A percentile compares a stretch with the other conserved stretches of the same genome.
These are phyloP conservation scores for Candida labiduridarum DNA, from an alignment of 1,139 yeast genomes.

Conservation along the genomic window DNA sequence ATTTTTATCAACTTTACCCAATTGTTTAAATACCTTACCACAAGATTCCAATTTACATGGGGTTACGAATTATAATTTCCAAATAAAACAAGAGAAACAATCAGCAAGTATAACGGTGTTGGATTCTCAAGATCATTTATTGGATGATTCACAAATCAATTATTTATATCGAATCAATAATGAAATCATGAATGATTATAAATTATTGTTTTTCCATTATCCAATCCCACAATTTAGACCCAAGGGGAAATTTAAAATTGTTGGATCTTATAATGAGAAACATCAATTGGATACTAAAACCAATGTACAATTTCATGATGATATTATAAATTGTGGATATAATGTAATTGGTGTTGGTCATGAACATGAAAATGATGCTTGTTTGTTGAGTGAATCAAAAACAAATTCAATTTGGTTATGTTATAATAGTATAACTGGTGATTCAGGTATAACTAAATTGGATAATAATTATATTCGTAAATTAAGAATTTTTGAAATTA, in stretches of 20 bases:
- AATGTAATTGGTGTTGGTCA: constrained; percentile 54
- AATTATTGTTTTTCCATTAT: constrained; percentile 49
- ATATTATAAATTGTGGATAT: constrained; percentile 40
- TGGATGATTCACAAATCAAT: constrained; percentile 37
- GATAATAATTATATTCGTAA: constrained; percentile 31
- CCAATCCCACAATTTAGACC: constrained; percentile 59
- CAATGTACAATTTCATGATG: constrained; percentile 36
- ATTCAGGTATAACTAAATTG: constrained; percentile 34
- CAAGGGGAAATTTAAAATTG: constrained; percentile 45
- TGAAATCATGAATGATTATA: constrained; percentile 20
- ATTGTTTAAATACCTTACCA: constrained; percentile 35
- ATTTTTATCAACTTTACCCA: constrained; percentile 38
- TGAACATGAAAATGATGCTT: constrained; percentile 60
- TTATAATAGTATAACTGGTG: constrained; percentile 43
- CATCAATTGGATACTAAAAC: constrained; percentile 38
- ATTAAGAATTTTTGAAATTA: constrained; percentile 39
- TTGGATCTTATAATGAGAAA: constrained; percentile 53
- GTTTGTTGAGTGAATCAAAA: constrained; percentile 30
- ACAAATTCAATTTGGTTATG: constrained; percentile 39
- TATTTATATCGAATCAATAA: constrained; percentile 26
- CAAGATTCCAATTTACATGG: constrained; percentile 27
- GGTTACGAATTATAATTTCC: constrained; percentile 38
- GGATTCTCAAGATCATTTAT: constrained; percentile 32
- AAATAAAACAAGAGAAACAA: constrained; percentile 19
- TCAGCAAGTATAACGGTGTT: constrained; percentile 34